Evolutionary conservation across 306 rosid species (phyloP), one percentile per base, ranked within the genome.

Genomic region (Cucurbita moschata): DNA sequence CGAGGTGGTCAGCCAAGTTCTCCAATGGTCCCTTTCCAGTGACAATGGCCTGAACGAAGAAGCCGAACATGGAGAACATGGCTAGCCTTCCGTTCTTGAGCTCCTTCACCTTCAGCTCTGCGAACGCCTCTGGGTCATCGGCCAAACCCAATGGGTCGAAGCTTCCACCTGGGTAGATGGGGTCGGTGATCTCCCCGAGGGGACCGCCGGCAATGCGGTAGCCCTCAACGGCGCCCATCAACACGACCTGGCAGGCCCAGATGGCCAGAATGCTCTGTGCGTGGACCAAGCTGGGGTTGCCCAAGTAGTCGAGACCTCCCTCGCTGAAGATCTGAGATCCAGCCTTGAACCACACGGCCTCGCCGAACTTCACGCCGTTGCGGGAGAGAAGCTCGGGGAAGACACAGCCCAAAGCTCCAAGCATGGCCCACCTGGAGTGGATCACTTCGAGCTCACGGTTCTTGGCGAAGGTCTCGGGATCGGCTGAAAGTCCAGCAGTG

Each of bases 101-200:
- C 79, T 93, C 96, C 88, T 90, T 93, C n/a, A 90, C 97, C 87
- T 92, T 90, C 6, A 92, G 72, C 75, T 90, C 96, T 5, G 98
- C 98, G 10, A 90, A 92, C 0, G 98, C 96, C 51, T 92, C 98
- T 38, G 98, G 98, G 82, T 92, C 96, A 13, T 92, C 98, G 1
- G 96, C 98, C 0, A 92, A 81, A 49, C 96, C 98, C 79, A 92
- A 77, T 75, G 96, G 98, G 84, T 92, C 97, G n/a, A 93, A 93
- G 89, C 97, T 93, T 2, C 97, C 97, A n/a, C 97, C 92, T 0
- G 94, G 98, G 90, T 93, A 93, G 1, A 93, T 58, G n/a, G 97
- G 96, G 86, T 90, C 94, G 0, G 79, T 77, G 3, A 90, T 83
- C 82, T 93, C 98, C 3, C 98, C 98, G 0, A 93, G 92, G 0